Conservation (phyloP, 345 rosid genomes). For the Sisymbrium irio region DNA sequence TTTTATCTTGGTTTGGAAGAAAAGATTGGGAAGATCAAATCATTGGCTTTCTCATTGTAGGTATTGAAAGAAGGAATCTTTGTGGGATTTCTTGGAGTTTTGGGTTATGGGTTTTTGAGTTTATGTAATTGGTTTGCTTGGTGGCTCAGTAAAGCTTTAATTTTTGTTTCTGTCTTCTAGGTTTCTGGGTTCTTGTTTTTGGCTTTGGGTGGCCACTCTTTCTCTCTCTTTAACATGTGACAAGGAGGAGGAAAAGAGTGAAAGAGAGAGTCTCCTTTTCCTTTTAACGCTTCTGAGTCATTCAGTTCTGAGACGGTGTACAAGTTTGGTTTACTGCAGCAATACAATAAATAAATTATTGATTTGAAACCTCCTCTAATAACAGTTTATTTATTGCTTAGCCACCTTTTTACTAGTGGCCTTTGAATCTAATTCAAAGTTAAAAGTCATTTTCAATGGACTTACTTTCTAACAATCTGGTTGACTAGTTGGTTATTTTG, state of each 20-base stretch:
- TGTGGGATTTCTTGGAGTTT: slow-evolving; percentile 3
- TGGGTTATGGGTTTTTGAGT: slow-evolving; percentile 31
- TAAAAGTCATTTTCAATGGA: slow-evolving; percentile 3
- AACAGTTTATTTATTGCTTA: slow-evolving; percentile 14
- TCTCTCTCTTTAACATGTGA: slow-evolving; percentile 34
- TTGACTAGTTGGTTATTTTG: slow-evolving; percentile 23
- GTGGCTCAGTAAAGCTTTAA: slow-evolving; percentile 35
- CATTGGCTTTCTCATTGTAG: slow-evolving; percentile 40
- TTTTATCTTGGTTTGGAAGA: slow-evolving; percentile 15
- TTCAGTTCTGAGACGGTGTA: slow-evolving; percentile 18
- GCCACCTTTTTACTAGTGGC: slow-evolving; percentile 8
- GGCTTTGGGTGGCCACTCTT: slow-evolving; percentile 28
- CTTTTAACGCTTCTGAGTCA: slow-evolving; percentile 21
- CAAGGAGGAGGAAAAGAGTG: not conserved
- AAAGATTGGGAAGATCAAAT: slow-evolving; percentile 43
- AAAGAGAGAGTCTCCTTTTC: not conserved
- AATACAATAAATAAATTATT: not conserved
- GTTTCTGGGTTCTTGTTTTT: slow-evolving; percentile 32
- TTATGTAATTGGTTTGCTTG: slow-evolving; percentile 39
- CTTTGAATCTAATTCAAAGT: slow-evolving; percentile 29
- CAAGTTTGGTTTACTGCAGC: slow-evolving; percentile 34
- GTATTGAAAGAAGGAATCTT: slow-evolving; percentile 27
- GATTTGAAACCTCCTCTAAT: not conserved
- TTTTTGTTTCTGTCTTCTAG: slow-evolving; percentile 33
- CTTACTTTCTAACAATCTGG: not conserved